Evolutionary conservation across 164 flowering plant species (phyloP).

Genomic region (Nymphaea thermarum): DNA sequence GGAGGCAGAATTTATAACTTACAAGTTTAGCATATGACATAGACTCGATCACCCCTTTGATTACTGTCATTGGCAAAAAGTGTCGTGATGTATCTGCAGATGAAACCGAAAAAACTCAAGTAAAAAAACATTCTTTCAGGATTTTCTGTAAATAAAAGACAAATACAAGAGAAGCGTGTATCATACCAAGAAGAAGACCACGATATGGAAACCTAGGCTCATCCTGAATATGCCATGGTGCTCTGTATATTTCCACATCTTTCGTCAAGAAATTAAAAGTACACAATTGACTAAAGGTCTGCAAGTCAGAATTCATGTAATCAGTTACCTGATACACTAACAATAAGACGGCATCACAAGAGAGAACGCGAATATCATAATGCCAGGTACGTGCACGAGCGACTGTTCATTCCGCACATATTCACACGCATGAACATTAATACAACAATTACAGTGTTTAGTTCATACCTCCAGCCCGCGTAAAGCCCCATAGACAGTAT

Average conservation of each 20-base stretch:
- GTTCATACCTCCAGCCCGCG: slow-evolving; percentile 79
- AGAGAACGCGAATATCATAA: background rate
- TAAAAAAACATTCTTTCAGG: slow-evolving; percentile 1
- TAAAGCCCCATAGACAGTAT: slow-evolving; percentile 86
- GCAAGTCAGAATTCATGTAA: background rate
- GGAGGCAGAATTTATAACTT: slow-evolving; percentile 17
- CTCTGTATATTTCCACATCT: slow-evolving; percentile 49
- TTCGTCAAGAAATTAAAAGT: slow-evolving; percentile 66
- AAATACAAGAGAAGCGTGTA: background rate
- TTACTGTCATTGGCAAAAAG: slow-evolving; percentile 60
- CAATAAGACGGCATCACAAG: background rate
- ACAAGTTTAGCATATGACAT: slow-evolving; percentile 99
- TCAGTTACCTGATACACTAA: too few species aligned
- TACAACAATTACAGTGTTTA: background rate
- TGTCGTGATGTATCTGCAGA: slow-evolving; percentile 91
- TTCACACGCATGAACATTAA: background rate
- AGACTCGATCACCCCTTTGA: slow-evolving; percentile 83
- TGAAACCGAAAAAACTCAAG: background rate
- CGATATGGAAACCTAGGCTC: slow-evolving; percentile 84
- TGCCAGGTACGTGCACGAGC: background rate
- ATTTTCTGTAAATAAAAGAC: background rate
- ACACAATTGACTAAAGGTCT: slow-evolving; percentile 97
- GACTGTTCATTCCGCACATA: background rate
- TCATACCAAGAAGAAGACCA: slow-evolving; percentile 80
- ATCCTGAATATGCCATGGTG: slow-evolving; percentile 87